phyloP scores from a whole-genome alignment of 2,329 filamentous ascomycete species.

The Cercospora canescens region DNA sequence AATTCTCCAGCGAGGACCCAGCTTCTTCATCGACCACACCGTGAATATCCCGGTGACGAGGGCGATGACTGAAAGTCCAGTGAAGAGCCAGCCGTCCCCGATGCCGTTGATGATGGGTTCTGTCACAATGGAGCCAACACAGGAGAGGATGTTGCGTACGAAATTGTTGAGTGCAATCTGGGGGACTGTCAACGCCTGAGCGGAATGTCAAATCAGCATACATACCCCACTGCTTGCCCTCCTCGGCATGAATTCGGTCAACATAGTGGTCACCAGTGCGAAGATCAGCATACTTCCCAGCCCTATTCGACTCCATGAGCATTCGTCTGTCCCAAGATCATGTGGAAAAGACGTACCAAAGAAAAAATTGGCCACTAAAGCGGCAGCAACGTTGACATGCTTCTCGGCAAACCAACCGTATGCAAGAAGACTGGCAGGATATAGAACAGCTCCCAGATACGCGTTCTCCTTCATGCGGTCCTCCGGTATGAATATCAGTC shows the following conservation, averaged over 20 bases:
- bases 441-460: slow-evolving; percentile 71
- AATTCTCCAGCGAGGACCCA: slow-evolving; percentile 34
- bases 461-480: slow-evolving; percentile 83
- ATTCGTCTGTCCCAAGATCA: neutral
- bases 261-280: slow-evolving; percentile 72
- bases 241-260: slow-evolving; percentile 79
- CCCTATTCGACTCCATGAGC: neutral
- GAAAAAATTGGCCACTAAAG: slow-evolving; percentile 40
- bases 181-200: neutral
- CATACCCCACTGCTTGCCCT: slow-evolving; percentile 61
- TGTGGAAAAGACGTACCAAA: slow-evolving; percentile 60
- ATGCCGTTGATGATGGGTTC: slow-evolving; percentile 70
- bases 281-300: slow-evolving; percentile 75
- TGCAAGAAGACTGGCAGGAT: slow-evolving; percentile 69
- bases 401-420: slow-evolving; percentile 74
- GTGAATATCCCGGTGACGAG: slow-evolving; percentile 29
- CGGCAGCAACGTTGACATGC: slow-evolving; percentile 46
- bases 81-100: slow-evolving; percentile 76
- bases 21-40: slow-evolving; percentile 38
- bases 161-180: slow-evolving; percentile 78
- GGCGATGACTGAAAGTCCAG: slow-evolving; percentile 45
- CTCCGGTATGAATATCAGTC: slow-evolving; percentile 69
- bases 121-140: slow-evolving; percentile 68
- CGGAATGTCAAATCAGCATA: neutral
- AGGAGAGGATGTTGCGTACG: slow-evolving; percentile 74